Percentiles rank a stretch among this genome's conserved stretches.
phyloP scores from a whole-genome alignment of 75 land plant genomes.

The Sequoia sempervirens region DNA sequence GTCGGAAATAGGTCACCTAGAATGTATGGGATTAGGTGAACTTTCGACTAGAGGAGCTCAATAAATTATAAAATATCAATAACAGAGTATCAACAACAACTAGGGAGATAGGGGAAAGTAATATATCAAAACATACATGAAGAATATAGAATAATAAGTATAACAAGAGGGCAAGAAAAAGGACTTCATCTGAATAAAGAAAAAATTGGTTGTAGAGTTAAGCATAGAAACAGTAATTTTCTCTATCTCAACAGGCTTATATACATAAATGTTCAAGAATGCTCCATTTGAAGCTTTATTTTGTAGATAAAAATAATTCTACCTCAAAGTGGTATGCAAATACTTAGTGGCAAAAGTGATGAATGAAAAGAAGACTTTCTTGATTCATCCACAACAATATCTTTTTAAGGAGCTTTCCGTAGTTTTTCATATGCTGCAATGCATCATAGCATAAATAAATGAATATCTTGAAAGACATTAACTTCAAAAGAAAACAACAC shows the following conservation, averaged over 20 bases:
- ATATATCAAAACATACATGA: not conserved
- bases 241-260: not conserved
- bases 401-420: conserved; percentile 74
- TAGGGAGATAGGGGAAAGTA: not conserved
- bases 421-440: conserved; percentile 97
- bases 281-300: not conserved
- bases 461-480: not conserved
- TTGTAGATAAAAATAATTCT: conserved; percentile 1
- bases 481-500: not conserved
- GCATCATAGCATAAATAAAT: not conserved
- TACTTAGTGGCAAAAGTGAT: conserved; percentile 76
- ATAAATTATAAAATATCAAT: not conserved
- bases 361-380: conserved; percentile 80
- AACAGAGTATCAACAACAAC: not conserved
- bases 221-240: not conserved
- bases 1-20: too few species aligned
- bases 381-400: conserved; percentile 85
- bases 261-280: not conserved
- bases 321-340: conserved; percentile 97
- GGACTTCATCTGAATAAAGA: not conserved
- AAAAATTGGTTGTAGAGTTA: not conserved
- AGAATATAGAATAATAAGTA: not conserved
- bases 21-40: too few species aligned
- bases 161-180: not conserved
- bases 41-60: not conserved